These are phyloP conservation scores for Penicillium capsulatum DNA, from an alignment of 2,329 filamentous ascomycete species.

Conservation along the genomic window DNA sequence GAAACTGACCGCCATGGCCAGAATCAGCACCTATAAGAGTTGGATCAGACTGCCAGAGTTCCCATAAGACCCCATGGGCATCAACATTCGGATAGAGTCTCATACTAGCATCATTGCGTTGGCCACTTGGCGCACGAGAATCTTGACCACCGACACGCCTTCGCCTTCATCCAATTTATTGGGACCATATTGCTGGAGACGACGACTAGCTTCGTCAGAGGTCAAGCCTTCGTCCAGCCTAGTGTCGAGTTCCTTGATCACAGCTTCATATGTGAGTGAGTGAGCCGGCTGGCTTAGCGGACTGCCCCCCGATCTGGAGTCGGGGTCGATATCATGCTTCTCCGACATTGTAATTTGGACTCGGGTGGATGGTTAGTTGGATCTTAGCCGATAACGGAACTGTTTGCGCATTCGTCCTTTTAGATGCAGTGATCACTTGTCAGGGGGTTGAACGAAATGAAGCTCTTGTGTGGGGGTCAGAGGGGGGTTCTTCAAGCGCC, in stretches of 20 bases:
- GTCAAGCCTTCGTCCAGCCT: conserved; percentile 57
- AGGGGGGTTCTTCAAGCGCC: neutral
- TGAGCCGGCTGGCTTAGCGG: conserved; percentile 60
- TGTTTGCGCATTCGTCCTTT: neutral
- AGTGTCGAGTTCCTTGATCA: conserved; percentile 54
- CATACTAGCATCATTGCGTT: conserved; percentile 65
- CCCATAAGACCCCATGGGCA: too few relatives aligned
- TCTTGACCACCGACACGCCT: conserved; percentile 66
- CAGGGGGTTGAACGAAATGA: conserved; percentile 1
- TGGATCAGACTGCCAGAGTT: too few relatives aligned
- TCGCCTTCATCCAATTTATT: conserved; percentile 63
- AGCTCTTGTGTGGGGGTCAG: conserved; percentile 2
- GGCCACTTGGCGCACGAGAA: conserved; percentile 61
- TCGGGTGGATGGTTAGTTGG: neutral
- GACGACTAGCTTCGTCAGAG: conserved; percentile 50
- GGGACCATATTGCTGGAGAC: conserved; percentile 55
- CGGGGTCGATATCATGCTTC: conserved; percentile 6
- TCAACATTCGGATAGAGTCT: too few relatives aligned
- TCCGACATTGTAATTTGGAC: conserved; percentile 10
- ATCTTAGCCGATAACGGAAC: neutral
- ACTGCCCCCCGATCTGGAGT: conserved; percentile 34
- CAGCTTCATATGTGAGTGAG: conserved; percentile 50
- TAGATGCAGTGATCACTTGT: neutral
- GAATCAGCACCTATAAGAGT: conserved; percentile 61
- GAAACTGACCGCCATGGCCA: conserved; percentile 65